phyloP scores from a whole-genome alignment of 768 basidiomycete species.

The Bullera alba region DNA sequence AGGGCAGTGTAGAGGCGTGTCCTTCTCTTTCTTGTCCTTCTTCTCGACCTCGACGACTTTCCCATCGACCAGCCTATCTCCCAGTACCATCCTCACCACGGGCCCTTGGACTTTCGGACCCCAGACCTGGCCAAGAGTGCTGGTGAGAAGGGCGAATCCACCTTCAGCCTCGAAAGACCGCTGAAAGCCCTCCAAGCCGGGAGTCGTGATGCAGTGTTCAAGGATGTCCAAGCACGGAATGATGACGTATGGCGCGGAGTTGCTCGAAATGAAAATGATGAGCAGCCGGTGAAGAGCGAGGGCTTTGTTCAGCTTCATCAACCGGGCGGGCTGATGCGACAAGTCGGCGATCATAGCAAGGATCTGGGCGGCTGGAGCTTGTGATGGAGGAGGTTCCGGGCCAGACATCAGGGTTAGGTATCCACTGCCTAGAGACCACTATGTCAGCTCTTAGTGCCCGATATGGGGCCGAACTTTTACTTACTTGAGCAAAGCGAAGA shows the following conservation, averaged over 20 bases:
- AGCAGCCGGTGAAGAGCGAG: conserved; percentile 73
- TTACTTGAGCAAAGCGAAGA: conserved; percentile 58
- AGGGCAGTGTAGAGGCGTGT: conserved; percentile 22
- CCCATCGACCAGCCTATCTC: conserved; percentile 36
- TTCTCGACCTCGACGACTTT: conserved; percentile 1
- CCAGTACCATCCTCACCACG: conserved; percentile 64
- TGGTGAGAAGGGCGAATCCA: conserved; percentile 72
- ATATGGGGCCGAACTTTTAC: conserved; percentile 45
- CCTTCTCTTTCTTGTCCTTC: conserved; percentile 2
- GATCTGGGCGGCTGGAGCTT: conserved; percentile 48
- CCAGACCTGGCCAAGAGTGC: conserved; percentile 64
- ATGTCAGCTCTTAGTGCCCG: no score
- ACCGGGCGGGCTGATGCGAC: conserved; percentile 54
- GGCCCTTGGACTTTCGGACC: conserved; percentile 59
- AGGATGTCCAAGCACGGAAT: conserved; percentile 37
- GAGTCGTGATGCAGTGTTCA: conserved; percentile 46
- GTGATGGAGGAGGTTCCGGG: conserved; percentile 25
- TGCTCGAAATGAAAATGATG: conserved; percentile 70
- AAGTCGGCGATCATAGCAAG: conserved; percentile 60
- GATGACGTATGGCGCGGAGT: conserved; percentile 54
- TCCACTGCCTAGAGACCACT: conserved; percentile 8
- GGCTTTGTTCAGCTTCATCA: conserved; percentile 63
- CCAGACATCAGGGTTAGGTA: conserved; percentile 3
- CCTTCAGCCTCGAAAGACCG: conserved; percentile 77
- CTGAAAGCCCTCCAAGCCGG: conserved; percentile 63